A percentile compares a stretch with the other conserved stretches of the same genome.
phyloP scores from a whole-genome alignment of 805 yeast genomes.

The Metschnikowia matae region DNA sequence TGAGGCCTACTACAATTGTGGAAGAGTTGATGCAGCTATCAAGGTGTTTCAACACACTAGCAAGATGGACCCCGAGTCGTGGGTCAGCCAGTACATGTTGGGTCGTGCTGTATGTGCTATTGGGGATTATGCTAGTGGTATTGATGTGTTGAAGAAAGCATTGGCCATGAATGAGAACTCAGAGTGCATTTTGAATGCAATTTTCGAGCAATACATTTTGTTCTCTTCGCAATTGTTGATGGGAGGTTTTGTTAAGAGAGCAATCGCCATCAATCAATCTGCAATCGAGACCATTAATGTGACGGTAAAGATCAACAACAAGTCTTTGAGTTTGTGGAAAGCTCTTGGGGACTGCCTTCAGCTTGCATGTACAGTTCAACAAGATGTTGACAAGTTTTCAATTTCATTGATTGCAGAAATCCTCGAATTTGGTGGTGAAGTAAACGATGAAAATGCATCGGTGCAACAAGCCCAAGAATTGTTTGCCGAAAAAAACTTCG shows the following conservation, averaged over 20 bases:
- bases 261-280: slow-evolving; percentile 44
- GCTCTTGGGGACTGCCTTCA: slow-evolving; percentile 54
- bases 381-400: slow-evolving; percentile 50
- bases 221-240: slow-evolving; percentile 49
- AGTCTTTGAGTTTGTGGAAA: slow-evolving; percentile 63
- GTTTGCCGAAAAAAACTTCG: slow-evolving; percentile 14
- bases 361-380: slow-evolving; percentile 52
- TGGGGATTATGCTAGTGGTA: slow-evolving; percentile 63
- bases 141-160: slow-evolving; percentile 43
- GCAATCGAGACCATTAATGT: slow-evolving; percentile 43
- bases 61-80: slow-evolving; percentile 47
- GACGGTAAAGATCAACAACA: slow-evolving; percentile 32
- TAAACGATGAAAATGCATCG: slow-evolving; percentile 18
- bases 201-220: slow-evolving; percentile 54
- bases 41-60: slow-evolving; percentile 74
- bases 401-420: slow-evolving; percentile 15
- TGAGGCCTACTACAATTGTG: slow-evolving; percentile 85
- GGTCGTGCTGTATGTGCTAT: slow-evolving; percentile 62
- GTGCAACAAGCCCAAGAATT: slow-evolving; percentile 13
- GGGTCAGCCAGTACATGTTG: slow-evolving; percentile 63
- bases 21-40: slow-evolving; percentile 79
- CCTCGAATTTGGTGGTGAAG: slow-evolving; percentile 14
- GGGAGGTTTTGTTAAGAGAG: slow-evolving; percentile 66
- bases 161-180: slow-evolving; percentile 45
- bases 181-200: slow-evolving; percentile 42